A percentile compares a stretch with the other conserved stretches of the same genome.
These are phyloP conservation scores for Sanghuangporus weigelae DNA, from an alignment of 1,284 basidiomycete genomes.

Conservation along the genomic window DNA sequence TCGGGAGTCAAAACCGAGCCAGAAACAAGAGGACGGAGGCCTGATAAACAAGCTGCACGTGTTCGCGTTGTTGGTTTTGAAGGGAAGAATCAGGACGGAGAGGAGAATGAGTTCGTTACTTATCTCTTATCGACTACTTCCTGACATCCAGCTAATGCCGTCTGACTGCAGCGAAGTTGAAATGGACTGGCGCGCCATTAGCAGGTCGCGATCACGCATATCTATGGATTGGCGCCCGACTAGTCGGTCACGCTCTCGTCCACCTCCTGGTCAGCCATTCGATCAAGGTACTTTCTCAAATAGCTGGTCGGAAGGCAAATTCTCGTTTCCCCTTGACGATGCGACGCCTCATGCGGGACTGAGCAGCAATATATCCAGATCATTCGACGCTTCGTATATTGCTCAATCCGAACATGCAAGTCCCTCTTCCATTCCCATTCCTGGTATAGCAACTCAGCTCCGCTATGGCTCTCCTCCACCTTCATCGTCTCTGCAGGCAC, in stretches of 20 bases:
- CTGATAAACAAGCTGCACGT: slow-evolving; percentile 70
- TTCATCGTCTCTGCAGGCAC: slow-evolving; percentile 31
- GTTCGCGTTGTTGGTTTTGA: slow-evolving; percentile 77
- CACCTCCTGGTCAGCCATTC: slow-evolving; percentile 43
- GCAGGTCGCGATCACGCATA: slow-evolving; percentile 87
- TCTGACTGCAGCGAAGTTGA: slow-evolving; percentile 40
- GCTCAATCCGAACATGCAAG: slow-evolving; percentile 14
- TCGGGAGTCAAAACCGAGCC: slow-evolving; percentile 22
- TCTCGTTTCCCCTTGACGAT: slow-evolving; percentile 33
- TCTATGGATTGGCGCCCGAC: slow-evolving; percentile 80
- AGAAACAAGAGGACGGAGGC: slow-evolving; percentile 58
- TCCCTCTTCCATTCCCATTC: slow-evolving; percentile 31
- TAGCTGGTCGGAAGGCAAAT: slow-evolving; percentile 37
- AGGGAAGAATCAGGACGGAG: slow-evolving; percentile 64
- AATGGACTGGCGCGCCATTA: slow-evolving; percentile 95
- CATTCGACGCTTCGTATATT: slow-evolving; percentile 15
- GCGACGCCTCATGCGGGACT: neutral
- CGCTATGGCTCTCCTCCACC: slow-evolving; percentile 47
- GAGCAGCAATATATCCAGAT: slow-evolving; percentile 11
- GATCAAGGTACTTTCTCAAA: slow-evolving; percentile 37
- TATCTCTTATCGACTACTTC: slow-evolving; percentile 24
- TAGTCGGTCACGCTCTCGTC: slow-evolving; percentile 69
- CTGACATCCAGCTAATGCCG: slow-evolving; percentile 19
- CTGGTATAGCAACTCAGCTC: slow-evolving; percentile 41
- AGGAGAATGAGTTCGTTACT: slow-evolving; percentile 70